Percentiles rank a stretch among this genome's conserved stretches.
phyloP scores from a whole-genome alignment of 2,329 filamentous ascomycete species.

The Apiospora kogelbergensis region DNA sequence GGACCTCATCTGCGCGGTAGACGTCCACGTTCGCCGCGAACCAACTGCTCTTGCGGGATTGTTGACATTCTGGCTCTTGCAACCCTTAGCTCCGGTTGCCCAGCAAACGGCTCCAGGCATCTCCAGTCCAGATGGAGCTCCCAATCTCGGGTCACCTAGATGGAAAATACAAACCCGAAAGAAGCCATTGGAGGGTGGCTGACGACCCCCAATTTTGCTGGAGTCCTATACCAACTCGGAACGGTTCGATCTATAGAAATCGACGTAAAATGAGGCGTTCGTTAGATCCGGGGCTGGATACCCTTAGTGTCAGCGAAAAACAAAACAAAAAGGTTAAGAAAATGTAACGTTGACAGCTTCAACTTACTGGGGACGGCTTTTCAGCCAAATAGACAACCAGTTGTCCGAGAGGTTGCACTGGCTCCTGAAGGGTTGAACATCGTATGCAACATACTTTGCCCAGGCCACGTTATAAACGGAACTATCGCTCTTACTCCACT shows the following conservation, averaged over 20 bases:
- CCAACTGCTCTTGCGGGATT: background rate
- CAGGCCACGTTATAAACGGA: too few relatives aligned
- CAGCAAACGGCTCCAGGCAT: background rate
- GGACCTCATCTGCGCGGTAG: background rate
- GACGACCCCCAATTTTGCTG: background rate
- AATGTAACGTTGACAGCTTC: background rate
- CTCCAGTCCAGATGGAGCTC: constrained; percentile 1
- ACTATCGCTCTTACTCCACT: too few relatives aligned
- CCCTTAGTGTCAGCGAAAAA: background rate
- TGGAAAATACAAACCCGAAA: background rate
- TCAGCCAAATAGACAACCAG: too few relatives aligned
- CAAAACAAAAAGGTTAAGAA: background rate
- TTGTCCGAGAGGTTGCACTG: too few relatives aligned
- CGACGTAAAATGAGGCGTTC: background rate
- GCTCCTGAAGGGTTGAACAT: too few relatives aligned
- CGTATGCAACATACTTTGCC: too few relatives aligned
- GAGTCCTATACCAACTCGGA: background rate
- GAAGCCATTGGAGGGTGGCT: background rate
- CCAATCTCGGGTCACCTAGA: background rate
- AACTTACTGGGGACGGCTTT: background rate
- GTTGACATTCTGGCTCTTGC: background rate
- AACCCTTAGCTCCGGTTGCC: background rate
- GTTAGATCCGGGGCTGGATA: background rate
- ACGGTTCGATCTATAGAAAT: background rate
- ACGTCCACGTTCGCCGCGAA: background rate